Base-by-base conservation (phyloP, 2,329 filamentous ascomycete genomes). In the Fusarium sp. region DNA sequence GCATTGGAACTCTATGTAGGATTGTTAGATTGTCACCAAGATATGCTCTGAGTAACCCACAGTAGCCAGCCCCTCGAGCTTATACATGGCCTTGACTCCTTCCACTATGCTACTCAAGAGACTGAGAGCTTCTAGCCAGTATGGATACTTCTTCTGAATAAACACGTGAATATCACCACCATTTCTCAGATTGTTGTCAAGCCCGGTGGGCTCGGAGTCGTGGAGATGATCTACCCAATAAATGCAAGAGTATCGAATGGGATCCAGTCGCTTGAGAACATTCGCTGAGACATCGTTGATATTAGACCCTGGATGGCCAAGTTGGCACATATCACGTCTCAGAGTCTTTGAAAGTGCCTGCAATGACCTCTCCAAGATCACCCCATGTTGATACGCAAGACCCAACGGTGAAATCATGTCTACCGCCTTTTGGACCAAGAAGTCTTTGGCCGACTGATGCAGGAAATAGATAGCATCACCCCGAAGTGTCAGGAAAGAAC, bases 191-290 rank as follows among this genome's bases (percentile, higher is more conserved):
- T 0, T 13, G 5, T 5, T 0, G 1, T 3, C 3, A 3, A 51
- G 2, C 5, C 2, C 10, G 12, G 17, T 14, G 1, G 2, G 2
- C 0, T 5, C 18, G 4, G 33, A 20, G 6, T 26, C 6, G 0
- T 1, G 0, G 1, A 52, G n/a, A 26, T 52, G 49, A 4, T 36
- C 18, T 1, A 26, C 33, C 49, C 49, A 52, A 15, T 36, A 26
- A 15, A 52, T 9, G 6, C 49, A 26, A 2, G 49, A 52, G 9
- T 52, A 52, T 26, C 12, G 6, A 15, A 52, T 24, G 0, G 3
- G 0, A 36, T 24, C 4, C 6, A 52, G 4, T 4, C 4, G 17
- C 17, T 26, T 0, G 0, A 36, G n/a, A 0, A 0, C 0, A 7
- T 20, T 0, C 0, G 6, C 0, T 11, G 8, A 26, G 3, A 22